phyloP scores from a whole-genome alignment of 1,284 basidiomycete species.

The Cerioporus squamosus region DNA sequence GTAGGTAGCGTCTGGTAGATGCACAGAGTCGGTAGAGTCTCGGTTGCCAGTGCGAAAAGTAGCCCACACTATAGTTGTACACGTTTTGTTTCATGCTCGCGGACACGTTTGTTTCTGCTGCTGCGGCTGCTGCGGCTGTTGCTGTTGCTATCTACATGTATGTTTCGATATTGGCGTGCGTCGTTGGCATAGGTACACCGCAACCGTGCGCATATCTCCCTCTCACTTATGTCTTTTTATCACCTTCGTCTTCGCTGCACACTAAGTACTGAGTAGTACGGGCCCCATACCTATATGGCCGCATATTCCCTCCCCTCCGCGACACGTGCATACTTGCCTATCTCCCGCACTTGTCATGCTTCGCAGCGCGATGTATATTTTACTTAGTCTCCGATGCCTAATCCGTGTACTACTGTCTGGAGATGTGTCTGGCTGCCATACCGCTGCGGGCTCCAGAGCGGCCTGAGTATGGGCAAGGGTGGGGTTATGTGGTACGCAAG shows the following conservation, averaged over 20 bases:
- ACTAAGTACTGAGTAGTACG: neutral
- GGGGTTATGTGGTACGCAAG: no score
- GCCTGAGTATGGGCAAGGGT: no score
- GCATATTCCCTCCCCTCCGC: neutral
- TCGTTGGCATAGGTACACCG: neutral
- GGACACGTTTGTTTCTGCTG: neutral
- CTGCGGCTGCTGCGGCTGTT: neutral
- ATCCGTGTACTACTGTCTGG: neutral
- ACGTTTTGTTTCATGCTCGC: neutral
- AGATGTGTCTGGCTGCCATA: no score
- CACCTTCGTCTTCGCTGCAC: conserved; percentile 3
- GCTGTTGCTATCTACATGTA: neutral
- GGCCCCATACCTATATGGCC: neutral
- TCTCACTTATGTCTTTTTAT: conserved; percentile 13
- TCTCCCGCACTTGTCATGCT: neutral
- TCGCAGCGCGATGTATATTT: conserved; percentile 16
- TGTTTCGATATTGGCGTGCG: no score
- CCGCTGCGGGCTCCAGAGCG: no score
- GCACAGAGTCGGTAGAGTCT: no score
- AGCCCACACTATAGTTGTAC: neutral
- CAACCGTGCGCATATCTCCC: neutral
- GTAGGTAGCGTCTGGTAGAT: no score
- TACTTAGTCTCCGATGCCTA: neutral
- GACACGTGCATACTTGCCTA: neutral
- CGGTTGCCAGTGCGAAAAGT: neutral